Conservation (phyloP, 176 grass and related monocot genomes). For the Elymus sibiricus region DNA sequence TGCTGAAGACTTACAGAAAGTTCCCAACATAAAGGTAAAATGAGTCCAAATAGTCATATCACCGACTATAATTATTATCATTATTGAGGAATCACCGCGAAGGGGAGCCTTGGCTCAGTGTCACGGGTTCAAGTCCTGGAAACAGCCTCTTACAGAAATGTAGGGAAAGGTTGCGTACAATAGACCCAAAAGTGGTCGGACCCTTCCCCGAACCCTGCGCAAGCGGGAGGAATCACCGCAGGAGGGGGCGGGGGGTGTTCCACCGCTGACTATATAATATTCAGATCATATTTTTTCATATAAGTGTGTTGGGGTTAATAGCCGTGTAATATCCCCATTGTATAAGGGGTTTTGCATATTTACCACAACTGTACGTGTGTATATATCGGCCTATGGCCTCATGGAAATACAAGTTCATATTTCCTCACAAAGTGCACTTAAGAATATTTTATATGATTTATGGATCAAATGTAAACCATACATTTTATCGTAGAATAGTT, state of each 20-base stretch:
- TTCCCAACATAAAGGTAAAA: background rate
- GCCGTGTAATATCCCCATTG: background rate
- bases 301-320: background rate
- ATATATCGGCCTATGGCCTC: background rate
- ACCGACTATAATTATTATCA: background rate
- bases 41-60: background rate
- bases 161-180: too few relatives aligned
- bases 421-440: background rate
- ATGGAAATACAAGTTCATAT: background rate
- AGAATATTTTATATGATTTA: background rate
- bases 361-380: too few relatives aligned
- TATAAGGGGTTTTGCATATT: background rate
- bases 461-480: conserved; percentile 34
- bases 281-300: too few relatives aligned
- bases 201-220: too few relatives aligned
- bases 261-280: too few relatives aligned
- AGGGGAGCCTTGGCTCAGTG: too few relatives aligned
- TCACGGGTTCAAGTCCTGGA: too few relatives aligned
- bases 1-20: background rate
- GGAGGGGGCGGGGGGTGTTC: too few relatives aligned
- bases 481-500: conserved; percentile 69
- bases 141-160: too few relatives aligned
- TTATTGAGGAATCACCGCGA: too few relatives aligned
- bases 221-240: too few relatives aligned
- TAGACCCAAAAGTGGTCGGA: too few relatives aligned